Evolutionary conservation across 116 monocot species (phyloP).

Genomic region (Trichopus zeylanicus): DNA sequence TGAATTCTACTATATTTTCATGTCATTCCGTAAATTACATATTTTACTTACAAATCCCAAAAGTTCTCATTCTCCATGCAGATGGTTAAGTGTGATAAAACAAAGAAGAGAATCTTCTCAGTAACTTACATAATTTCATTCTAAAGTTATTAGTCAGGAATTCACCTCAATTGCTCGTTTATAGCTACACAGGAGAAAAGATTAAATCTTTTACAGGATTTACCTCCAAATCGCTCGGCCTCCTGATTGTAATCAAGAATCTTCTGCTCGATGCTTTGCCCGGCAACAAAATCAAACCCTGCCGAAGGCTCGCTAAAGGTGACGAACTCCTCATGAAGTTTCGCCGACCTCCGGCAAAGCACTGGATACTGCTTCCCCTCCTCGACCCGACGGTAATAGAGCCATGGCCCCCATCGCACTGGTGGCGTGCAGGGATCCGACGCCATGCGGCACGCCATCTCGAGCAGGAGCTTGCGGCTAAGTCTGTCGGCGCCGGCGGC

Average conservation of each 20-base stretch:
- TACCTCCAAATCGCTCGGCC: constrained; percentile 86
- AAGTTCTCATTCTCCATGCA: too few relatives aligned
- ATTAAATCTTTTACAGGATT: not conserved
- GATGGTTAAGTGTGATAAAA: too few relatives aligned
- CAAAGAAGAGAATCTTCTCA: too few relatives aligned
- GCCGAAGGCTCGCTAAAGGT: constrained; percentile 55
- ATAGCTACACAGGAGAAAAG: not conserved
- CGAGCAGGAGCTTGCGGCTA: constrained; percentile 67
- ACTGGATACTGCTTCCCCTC: constrained; percentile 83
- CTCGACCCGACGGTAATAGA: constrained; percentile 81
- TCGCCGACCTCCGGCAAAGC: constrained; percentile 75
- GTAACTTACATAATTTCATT: too few relatives aligned
- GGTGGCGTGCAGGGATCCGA: constrained; percentile 70
- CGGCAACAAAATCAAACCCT: constrained; percentile 75
- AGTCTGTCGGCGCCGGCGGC: constrained; percentile 54
- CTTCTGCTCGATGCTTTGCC: constrained; percentile 83
- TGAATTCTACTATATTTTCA: too few relatives aligned
- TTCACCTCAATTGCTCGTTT: too few relatives aligned
- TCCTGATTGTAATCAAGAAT: constrained; percentile 85
- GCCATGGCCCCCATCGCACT: constrained; percentile 84
- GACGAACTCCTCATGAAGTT: constrained; percentile 67
- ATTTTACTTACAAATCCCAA: too few relatives aligned
- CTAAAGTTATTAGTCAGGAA: too few relatives aligned
- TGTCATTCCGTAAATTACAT: too few relatives aligned
- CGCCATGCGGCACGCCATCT: constrained; percentile 78